Conservation (phyloP, 2,329 filamentous ascomycete species). For the Pestalotiopsis sp. region DNA sequence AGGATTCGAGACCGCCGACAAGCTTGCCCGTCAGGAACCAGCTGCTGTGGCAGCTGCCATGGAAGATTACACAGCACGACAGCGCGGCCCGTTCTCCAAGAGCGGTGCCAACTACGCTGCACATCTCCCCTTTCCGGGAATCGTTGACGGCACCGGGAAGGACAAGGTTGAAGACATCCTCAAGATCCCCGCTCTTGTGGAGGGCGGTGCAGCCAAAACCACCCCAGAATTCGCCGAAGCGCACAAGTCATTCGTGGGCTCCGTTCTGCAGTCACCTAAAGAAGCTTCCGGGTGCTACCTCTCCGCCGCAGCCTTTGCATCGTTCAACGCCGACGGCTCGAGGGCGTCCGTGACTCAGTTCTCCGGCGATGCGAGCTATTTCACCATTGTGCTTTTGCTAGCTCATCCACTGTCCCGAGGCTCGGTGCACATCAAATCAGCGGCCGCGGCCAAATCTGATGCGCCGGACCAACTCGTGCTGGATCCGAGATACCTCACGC, state of each 20-base stretch:
- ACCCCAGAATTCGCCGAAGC: not conserved
- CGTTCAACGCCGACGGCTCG: not conserved
- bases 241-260: constrained; percentile 5
- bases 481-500: not conserved
- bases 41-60: constrained; percentile 22
- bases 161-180: constrained; percentile 28
- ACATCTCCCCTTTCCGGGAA: constrained; percentile 24
- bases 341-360: not conserved
- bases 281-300: constrained; percentile 8
- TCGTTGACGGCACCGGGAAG: constrained; percentile 26
- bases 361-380: not conserved
- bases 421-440: constrained; percentile 12
- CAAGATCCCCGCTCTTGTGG: not conserved
- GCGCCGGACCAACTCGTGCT: not conserved
- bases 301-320: not conserved
- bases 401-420: constrained; percentile 18
- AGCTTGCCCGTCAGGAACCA: constrained; percentile 22
- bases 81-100: constrained; percentile 23
- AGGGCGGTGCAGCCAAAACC: not conserved
- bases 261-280: not conserved
- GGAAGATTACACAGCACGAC: constrained; percentile 22
- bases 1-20: constrained; percentile 24
- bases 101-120: constrained; percentile 23
- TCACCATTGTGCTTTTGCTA: not conserved
- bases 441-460: not conserved